These are phyloP conservation scores for Usnea hakonensis DNA, from an alignment of 495 filamentous ascomycete species.

Conservation along the genomic window DNA sequence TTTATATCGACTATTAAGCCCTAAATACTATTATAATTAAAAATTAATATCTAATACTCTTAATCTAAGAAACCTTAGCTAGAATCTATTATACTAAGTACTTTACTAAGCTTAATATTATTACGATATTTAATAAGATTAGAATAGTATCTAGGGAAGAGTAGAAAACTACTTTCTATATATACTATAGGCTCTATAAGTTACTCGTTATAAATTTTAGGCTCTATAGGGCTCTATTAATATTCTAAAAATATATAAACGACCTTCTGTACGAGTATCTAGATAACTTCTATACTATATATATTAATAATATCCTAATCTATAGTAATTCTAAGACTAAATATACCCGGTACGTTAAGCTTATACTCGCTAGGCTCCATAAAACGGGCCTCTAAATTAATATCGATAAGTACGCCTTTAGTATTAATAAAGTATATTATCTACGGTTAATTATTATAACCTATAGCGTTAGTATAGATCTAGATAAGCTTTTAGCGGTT, in stretches of 20 bases:
- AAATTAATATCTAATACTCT: neutral
- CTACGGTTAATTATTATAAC: too few species aligned
- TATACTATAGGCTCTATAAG: conserved; percentile 12
- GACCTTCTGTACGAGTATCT: conserved; percentile 15
- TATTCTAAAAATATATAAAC: conserved; percentile 20
- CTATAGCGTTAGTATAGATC: too few species aligned
- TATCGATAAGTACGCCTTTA: too few species aligned
- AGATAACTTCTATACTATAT: conserved; percentile 22
- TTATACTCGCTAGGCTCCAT: too few species aligned
- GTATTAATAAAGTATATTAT: too few species aligned
- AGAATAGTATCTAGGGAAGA: conserved; percentile 14
- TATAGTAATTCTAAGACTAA: too few species aligned
- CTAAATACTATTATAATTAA: conserved; percentile 7
- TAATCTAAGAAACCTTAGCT: neutral
- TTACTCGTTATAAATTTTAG: conserved; percentile 24
- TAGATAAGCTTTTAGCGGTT: too few species aligned
- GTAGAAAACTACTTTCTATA: conserved; percentile 17
- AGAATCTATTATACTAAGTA: neutral
- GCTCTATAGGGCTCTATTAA: conserved; percentile 13
- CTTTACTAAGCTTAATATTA: conserved; percentile 9
- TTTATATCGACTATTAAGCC: neutral
- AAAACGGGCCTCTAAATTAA: too few species aligned
- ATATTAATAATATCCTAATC: conserved; percentile 27
- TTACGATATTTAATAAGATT: conserved; percentile 14
- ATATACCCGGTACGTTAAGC: too few species aligned